Percentiles rank a stretch among this genome's conserved stretches.
Evolutionary conservation across 257 asterid genomes (phyloP).

Genomic region (Penstemon barbatus): DNA sequence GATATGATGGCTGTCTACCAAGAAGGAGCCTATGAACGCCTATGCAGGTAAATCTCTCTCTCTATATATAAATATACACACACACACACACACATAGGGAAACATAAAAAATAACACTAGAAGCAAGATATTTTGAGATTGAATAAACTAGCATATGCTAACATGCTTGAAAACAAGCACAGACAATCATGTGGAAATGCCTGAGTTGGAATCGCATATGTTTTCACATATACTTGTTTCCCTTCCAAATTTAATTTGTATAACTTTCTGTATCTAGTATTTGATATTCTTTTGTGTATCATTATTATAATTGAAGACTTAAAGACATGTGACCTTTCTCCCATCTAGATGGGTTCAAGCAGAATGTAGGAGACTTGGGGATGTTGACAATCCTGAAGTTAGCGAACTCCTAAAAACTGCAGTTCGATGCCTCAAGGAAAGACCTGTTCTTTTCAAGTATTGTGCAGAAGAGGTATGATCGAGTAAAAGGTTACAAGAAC

Average conservation of each 20-base stretch:
- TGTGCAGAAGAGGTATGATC: conserved; percentile 91
- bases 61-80: not conserved
- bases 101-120: not conserved
- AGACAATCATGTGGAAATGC: conserved; percentile 13
- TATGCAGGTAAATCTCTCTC: conserved; percentile 74
- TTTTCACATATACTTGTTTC: not conserved
- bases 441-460: conserved; percentile 94
- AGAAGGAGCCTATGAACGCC: conserved; percentile 98
- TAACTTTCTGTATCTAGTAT: not conserved
- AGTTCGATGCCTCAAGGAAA: conserved; percentile 89
- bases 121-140: conserved; percentile 5
- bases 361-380: conserved; percentile 93
- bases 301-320: conserved; percentile 15
- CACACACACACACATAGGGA: too few species aligned
- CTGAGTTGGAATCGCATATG: not conserved
- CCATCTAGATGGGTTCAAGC: conserved; percentile 92
- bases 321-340: conserved; percentile 22
- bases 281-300: not conserved
- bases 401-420: conserved; percentile 87
- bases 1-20: conserved; percentile 99
- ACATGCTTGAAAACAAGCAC: conserved; percentile 8
- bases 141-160: conserved; percentile 8
- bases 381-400: conserved; percentile 93
- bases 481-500: conserved; percentile 25
- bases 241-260: not conserved